Evolutionary conservation across 768 basidiomycete species (phyloP).

Genomic region (Cystobasidium tubakii): DNA sequence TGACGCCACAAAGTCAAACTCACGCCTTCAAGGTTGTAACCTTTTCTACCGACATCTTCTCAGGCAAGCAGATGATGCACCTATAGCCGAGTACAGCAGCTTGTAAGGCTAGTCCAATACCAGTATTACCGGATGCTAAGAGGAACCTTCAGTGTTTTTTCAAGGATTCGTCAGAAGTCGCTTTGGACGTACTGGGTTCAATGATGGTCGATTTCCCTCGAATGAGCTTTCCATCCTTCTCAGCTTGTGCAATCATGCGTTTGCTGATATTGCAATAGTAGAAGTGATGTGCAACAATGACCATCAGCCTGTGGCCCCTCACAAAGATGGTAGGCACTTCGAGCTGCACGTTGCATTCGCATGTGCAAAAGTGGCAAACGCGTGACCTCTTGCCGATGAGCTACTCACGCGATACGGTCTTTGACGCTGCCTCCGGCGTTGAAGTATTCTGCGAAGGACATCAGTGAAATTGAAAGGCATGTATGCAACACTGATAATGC

Average conservation of each 20-base stretch:
- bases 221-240: slow-evolving; percentile 73
- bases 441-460: slow-evolving; percentile 63
- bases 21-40: slow-evolving; percentile 83
- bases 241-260: slow-evolving; percentile 92
- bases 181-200: slow-evolving; percentile 60
- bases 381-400: slow-evolving; percentile 18
- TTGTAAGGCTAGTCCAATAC: slow-evolving; percentile 77
- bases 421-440: slow-evolving; percentile 91
- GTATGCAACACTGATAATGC: slow-evolving; percentile 50
- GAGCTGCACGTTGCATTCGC: not conserved
- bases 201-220: slow-evolving; percentile 86
- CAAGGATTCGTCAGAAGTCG: too few relatives aligned
- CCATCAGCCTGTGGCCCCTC: too few relatives aligned
- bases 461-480: slow-evolving; percentile 57
- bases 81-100: slow-evolving; percentile 75
- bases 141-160: not conserved
- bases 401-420: slow-evolving; percentile 78
- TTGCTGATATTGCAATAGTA: too few relatives aligned
- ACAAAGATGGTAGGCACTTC: not conserved
- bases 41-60: slow-evolving; percentile 97
- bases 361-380: not conserved
- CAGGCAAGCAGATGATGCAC: slow-evolving; percentile 57
- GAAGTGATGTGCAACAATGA: too few relatives aligned
- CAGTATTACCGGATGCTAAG: slow-evolving; percentile 44
- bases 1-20: slow-evolving; percentile 47